These are phyloP conservation scores for Cladorrhinum samala DNA, from an alignment of 495 filamentous ascomycete species.

Conservation along the genomic window DNA sequence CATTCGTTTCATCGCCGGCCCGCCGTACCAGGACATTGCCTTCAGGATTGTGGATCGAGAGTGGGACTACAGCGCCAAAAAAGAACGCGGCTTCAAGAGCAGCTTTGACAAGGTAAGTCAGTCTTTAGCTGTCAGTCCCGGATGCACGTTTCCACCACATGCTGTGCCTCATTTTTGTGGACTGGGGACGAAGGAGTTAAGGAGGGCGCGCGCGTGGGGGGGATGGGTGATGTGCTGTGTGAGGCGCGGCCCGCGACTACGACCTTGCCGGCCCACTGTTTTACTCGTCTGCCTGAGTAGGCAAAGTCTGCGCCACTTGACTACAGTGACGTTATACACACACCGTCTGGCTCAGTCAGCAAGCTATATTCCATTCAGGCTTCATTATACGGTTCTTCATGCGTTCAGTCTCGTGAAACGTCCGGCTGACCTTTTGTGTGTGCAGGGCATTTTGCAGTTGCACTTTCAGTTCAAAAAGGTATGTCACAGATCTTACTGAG, in stretches of 20 bases:
- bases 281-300: constrained; percentile 6
- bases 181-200: neutral
- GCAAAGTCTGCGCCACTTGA: constrained; percentile 7
- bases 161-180: constrained; percentile 3
- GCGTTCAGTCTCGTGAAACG: neutral
- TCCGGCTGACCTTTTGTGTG: constrained; percentile 18
- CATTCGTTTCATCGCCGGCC: constrained; percentile 91
- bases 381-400: constrained; percentile 4
- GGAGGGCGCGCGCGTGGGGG: neutral
- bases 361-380: neutral
- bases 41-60: constrained; percentile 98
- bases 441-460: constrained; percentile 86
- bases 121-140: too few relatives aligned
- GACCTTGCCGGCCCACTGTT: neutral
- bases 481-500: too few relatives aligned
- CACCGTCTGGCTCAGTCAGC: constrained; percentile 3
- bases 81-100: constrained; percentile 90
- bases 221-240: constrained; percentile 1
- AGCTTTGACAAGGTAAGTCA: constrained; percentile 89
- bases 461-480: constrained; percentile 97
- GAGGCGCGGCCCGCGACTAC: constrained; percentile 5
- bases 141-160: constrained; percentile 9
- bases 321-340: constrained; percentile 1
- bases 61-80: constrained; percentile 97
- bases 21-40: constrained; percentile 94